phyloP scores from a whole-genome alignment of 257 asterid species.

The Sherardia arvensis region DNA sequence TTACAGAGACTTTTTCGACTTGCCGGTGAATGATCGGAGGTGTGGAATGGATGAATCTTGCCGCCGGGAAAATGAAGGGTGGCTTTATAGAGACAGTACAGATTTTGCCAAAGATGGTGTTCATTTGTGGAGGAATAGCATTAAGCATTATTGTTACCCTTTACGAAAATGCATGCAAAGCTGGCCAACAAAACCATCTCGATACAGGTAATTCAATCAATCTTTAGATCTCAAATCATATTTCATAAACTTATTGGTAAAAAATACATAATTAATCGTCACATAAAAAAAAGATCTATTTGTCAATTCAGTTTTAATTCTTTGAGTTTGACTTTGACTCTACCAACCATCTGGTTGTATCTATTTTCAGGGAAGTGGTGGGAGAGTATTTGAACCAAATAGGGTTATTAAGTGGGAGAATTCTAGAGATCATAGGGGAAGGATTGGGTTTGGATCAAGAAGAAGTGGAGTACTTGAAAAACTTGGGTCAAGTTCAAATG shows the following conservation, averaged over 20 bases:
- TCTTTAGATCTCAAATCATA: neutral
- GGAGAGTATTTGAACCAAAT: slow-evolving; percentile 33
- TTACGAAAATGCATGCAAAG: slow-evolving; percentile 33
- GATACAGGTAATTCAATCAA: slow-evolving; percentile 28
- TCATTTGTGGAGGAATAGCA: slow-evolving; percentile 56
- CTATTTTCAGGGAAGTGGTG: slow-evolving; percentile 32
- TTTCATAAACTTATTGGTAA: no score
- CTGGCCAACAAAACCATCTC: slow-evolving; percentile 53
- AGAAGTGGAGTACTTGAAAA: slow-evolving; percentile 27
- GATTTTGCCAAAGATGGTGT: slow-evolving; percentile 22
- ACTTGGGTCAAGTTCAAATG: slow-evolving; percentile 29
- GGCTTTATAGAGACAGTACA: slow-evolving; percentile 28
- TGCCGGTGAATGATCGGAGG: slow-evolving; percentile 17
- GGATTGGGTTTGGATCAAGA: slow-evolving; percentile 34
- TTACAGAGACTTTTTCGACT: slow-evolving; percentile 22
- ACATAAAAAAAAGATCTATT: no score
- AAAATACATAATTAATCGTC: no score
- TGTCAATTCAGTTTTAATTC: no score
- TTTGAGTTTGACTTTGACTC: no score
- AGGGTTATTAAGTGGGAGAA: slow-evolving; percentile 26
- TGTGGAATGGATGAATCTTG: neutral
- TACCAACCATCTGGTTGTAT: no score
- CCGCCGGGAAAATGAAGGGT: slow-evolving; percentile 7
- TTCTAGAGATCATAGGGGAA: slow-evolving; percentile 39
- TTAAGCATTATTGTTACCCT: slow-evolving; percentile 58